phyloP scores from a whole-genome alignment of 495 filamentous ascomycete species.

The Aspergillus bertholletiae region DNA sequence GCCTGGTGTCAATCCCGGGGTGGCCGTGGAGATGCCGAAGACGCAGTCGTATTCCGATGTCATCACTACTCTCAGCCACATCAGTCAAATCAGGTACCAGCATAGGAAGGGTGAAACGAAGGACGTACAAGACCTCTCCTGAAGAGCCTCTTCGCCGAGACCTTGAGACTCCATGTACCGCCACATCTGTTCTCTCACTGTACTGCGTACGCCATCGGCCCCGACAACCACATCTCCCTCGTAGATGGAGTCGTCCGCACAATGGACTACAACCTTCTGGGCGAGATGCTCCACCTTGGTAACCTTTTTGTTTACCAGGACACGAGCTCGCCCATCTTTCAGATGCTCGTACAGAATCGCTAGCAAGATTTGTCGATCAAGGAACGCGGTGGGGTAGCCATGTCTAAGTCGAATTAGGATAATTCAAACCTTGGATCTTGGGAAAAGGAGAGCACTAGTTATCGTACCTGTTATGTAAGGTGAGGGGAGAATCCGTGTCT shows the following conservation, averaged over 20 bases:
- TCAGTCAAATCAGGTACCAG: too few relatives aligned
- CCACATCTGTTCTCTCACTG: conserved; percentile 23
- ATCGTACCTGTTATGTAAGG: too few relatives aligned
- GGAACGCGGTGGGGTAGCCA: conserved; percentile 17
- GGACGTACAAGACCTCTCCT: conserved; percentile 20
- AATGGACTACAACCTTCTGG: not conserved
- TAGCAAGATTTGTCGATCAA: conserved; percentile 29
- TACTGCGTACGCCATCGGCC: conserved; percentile 5
- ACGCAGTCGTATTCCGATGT: conserved; percentile 16
- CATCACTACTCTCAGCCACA: conserved; percentile 13
- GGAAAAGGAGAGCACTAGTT: not conserved
- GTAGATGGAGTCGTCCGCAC: not conserved
- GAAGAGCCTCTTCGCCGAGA: conserved; percentile 1
- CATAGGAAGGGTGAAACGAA: too few relatives aligned
- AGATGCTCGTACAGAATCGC: conserved; percentile 13
- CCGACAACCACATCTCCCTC: not conserved
- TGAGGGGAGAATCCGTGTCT: too few relatives aligned
- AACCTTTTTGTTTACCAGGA: conserved; percentile 14
- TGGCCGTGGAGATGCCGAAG: conserved; percentile 16
- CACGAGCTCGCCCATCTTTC: not conserved
- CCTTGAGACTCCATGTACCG: conserved; percentile 11
- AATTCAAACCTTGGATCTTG: too few relatives aligned
- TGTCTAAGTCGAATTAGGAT: too few relatives aligned
- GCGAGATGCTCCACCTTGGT: conserved; percentile 2
- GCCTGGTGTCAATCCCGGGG: conserved; percentile 6